phyloP scores from a whole-genome alignment of 208 protist genomes.

The Leishmania tarentolae region DNA sequence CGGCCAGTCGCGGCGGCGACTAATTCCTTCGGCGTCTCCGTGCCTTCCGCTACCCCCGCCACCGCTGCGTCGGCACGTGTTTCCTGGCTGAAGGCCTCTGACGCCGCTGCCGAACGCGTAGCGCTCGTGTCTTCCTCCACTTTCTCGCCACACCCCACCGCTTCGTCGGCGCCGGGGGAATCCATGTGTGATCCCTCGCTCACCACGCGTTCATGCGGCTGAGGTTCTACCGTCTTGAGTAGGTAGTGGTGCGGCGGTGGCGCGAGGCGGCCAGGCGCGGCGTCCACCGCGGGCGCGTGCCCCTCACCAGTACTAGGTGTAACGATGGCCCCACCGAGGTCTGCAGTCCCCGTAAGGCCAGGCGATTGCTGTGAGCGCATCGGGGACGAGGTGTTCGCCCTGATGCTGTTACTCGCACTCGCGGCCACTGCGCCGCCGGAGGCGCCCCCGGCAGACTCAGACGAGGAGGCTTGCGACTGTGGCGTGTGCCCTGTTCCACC shows the following conservation, averaged over 20 bases:
- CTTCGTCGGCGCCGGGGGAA: not conserved
- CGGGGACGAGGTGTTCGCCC: not conserved
- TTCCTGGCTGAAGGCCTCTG: not conserved
- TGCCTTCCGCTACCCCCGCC: not conserved
- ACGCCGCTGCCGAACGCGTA: not conserved
- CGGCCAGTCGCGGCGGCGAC: not conserved
- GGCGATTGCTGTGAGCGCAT: not conserved
- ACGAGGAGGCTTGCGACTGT: not conserved
- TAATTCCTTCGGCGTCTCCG: not conserved
- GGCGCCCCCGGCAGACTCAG: not conserved
- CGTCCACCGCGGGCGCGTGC: not conserved
- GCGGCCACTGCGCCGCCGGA: not conserved
- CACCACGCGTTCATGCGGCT: constrained; percentile 12
- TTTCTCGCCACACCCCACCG: not conserved
- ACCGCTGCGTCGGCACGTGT: not conserved
- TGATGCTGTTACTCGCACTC: not conserved
- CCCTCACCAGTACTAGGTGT: not conserved
- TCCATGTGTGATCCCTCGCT: not conserved
- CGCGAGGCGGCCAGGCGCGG: constrained; percentile 8
- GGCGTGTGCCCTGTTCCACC: not conserved
- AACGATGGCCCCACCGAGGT: not conserved
- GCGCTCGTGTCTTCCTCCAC: not conserved
- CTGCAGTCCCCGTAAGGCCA: not conserved
- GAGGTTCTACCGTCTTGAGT: constrained; percentile 33
- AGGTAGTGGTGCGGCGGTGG: constrained; percentile 32